These are phyloP conservation scores for Mycena amicta DNA, from an alignment of 768 basidiomycete species.

Conservation along the genomic window DNA sequence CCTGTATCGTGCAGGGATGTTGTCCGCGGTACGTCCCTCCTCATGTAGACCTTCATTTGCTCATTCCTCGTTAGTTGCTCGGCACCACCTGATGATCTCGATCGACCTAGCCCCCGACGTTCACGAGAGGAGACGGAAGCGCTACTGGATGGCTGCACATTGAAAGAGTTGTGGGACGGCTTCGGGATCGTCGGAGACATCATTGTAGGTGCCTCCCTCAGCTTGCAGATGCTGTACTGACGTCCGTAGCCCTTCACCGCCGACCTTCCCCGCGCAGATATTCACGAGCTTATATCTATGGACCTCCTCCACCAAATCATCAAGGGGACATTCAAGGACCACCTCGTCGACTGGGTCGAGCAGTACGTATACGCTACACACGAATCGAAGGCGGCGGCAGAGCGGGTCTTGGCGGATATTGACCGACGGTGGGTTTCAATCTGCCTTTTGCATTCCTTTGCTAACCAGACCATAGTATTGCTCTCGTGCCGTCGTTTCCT, in stretches of 20 bases:
- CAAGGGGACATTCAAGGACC: conserved; percentile 19
- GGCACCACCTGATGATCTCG: neutral
- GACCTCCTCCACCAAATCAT: conserved; percentile 16
- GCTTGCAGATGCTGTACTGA: neutral
- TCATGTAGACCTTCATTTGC: conserved; percentile 12
- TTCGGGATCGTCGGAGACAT: conserved; percentile 26
- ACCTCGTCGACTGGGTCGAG: conserved; percentile 14
- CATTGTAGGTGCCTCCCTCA: conserved; percentile 16
- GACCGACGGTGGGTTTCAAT: conserved; percentile 6
- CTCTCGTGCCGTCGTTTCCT: conserved; percentile 15
- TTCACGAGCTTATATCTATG: conserved; percentile 9
- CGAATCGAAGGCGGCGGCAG: conserved; percentile 1
- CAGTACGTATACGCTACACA: neutral
- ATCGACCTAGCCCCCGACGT: neutral
- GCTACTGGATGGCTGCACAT: conserved; percentile 6
- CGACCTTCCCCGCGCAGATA: conserved; percentile 20
- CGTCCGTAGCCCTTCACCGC: conserved; percentile 17
- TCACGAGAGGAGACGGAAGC: conserved; percentile 19
- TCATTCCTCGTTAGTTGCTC: neutral
- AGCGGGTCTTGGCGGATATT: conserved; percentile 8
- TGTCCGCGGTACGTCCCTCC: too few species aligned
- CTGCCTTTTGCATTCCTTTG: neutral
- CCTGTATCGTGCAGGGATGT: too few species aligned
- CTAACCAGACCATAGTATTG: conserved; percentile 14
- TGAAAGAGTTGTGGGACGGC: conserved; percentile 25